Evolutionary conservation across 257 asterid species (phyloP).

Genomic region (Przewalskia tangutica): DNA sequence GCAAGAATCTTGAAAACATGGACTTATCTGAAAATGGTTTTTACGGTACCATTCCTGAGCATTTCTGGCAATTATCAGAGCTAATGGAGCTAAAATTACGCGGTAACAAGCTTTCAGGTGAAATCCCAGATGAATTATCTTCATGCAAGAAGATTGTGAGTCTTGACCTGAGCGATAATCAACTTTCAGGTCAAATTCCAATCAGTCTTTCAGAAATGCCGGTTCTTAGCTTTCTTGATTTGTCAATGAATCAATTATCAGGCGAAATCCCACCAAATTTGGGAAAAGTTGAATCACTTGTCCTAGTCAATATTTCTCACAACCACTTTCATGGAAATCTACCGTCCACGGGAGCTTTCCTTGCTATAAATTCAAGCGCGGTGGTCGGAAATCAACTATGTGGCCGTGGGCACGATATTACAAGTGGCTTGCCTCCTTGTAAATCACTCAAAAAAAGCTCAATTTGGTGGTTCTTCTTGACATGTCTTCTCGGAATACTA

Average conservation of each 20-base stretch:
- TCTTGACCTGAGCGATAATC: constrained; percentile 59
- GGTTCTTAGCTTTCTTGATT: constrained; percentile 71
- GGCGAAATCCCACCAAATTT: constrained; percentile 52
- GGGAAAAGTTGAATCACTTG: constrained; percentile 61
- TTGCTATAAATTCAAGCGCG: constrained; percentile 47
- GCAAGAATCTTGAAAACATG: constrained; percentile 47
- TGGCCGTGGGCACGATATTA: constrained; percentile 20
- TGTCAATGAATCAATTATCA: constrained; percentile 45
- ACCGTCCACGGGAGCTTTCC: constrained; percentile 64
- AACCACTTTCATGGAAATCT: constrained; percentile 57
- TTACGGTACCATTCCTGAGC: constrained; percentile 43
- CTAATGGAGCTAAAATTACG: constrained; percentile 42
- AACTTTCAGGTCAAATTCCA: constrained; percentile 48
- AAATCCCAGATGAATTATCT: constrained; percentile 49
- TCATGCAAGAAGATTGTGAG: constrained; percentile 59
- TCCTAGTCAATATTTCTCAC: constrained; percentile 55
- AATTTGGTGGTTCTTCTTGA: constrained; percentile 41
- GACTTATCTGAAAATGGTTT: constrained; percentile 54
- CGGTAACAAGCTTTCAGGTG: constrained; percentile 45
- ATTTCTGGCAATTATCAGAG: constrained; percentile 35
- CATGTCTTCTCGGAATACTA: constrained; percentile 30
- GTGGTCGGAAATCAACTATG: constrained; percentile 56
- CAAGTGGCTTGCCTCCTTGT: constrained; percentile 55
- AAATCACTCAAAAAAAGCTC: constrained; percentile 12
- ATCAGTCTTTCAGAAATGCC: constrained; percentile 48